Conservation (phyloP, 2,329 filamentous ascomycete species). For the Botryosphaeria agaves region DNA sequence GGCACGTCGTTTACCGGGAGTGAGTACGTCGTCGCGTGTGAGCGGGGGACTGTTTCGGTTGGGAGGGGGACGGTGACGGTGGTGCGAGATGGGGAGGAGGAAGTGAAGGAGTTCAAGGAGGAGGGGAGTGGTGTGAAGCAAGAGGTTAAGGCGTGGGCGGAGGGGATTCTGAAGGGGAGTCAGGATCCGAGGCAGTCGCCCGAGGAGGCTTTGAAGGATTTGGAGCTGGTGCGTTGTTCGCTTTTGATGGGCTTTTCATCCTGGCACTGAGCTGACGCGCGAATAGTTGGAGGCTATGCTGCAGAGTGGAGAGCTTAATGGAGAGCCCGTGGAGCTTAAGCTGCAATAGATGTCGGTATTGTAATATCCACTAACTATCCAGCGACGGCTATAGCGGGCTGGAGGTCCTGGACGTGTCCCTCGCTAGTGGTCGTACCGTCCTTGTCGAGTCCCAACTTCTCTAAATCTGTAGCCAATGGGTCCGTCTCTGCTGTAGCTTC, state of each 20-base stretch:
- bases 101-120: constrained; percentile 27
- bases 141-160: constrained; percentile 45
- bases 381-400: too few species aligned
- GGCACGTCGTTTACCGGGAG: constrained; percentile 37
- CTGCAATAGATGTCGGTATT: constrained; percentile 6
- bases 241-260: background rate
- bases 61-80: constrained; percentile 21
- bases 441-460: constrained; percentile 15
- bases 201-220: constrained; percentile 41
- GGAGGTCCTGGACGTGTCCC: too few species aligned
- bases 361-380: too few species aligned
- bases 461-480: constrained; percentile 25
- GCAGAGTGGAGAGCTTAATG: constrained; percentile 21
- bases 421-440: background rate
- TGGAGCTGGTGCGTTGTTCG: constrained; percentile 33
- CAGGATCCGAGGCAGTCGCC: constrained; percentile 34
- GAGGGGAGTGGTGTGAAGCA: constrained; percentile 37
- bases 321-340: constrained; percentile 14
- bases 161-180: constrained; percentile 30
- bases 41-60: constrained; percentile 35
- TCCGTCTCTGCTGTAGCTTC: constrained; percentile 37
- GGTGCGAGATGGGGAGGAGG: constrained; percentile 15
- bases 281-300: constrained; percentile 19
- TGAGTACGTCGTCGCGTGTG: constrained; percentile 40
- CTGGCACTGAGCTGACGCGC: background rate